These are phyloP conservation scores for Irpex lacteus DNA, from an alignment of 1,284 basidiomycete species.

Conservation along the genomic window DNA sequence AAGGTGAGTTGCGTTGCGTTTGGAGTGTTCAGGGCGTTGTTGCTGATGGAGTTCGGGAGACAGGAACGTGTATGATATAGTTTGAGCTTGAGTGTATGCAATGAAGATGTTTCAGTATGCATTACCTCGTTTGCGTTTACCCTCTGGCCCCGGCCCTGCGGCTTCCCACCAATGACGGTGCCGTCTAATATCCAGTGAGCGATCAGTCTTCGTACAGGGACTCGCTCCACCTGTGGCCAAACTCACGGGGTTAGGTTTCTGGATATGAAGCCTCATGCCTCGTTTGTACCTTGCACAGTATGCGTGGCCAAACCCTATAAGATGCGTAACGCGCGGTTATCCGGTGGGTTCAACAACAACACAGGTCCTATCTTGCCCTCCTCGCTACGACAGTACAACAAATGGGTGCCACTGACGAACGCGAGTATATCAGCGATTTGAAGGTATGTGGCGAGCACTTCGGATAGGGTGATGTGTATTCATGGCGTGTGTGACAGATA, in stretches of 20 bases:
- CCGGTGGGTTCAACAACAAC: not conserved
- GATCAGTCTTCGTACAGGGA: not conserved
- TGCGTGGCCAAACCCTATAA: not conserved
- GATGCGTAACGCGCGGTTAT: not conserved
- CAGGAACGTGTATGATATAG: too few species aligned
- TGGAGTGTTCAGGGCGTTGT: too few species aligned
- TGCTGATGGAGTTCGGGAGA: too few species aligned
- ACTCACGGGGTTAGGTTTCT: not conserved
- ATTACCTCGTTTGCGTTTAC: not conserved
- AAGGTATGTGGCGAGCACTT: not conserved
- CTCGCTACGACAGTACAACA: not conserved
- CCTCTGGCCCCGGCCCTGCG: not conserved
- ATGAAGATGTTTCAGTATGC: too few species aligned
- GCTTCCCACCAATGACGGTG: not conserved
- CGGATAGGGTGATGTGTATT: not conserved
- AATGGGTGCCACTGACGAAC: constrained; percentile 4
- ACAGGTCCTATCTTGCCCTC: not conserved
- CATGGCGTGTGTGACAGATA: not conserved
- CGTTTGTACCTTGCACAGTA: not conserved
- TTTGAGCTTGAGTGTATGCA: too few species aligned
- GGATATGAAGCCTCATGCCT: not conserved
- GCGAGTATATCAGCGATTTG: constrained; percentile 9
- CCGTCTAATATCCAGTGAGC: not conserved
- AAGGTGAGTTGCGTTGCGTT: too few species aligned
- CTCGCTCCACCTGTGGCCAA: not conserved